Evolutionary conservation across 2,329 filamentous ascomycete genomes (phyloP), one percentile per base, ranked within the genome.

Genomic region (Metarhizium rileyi): DNA sequence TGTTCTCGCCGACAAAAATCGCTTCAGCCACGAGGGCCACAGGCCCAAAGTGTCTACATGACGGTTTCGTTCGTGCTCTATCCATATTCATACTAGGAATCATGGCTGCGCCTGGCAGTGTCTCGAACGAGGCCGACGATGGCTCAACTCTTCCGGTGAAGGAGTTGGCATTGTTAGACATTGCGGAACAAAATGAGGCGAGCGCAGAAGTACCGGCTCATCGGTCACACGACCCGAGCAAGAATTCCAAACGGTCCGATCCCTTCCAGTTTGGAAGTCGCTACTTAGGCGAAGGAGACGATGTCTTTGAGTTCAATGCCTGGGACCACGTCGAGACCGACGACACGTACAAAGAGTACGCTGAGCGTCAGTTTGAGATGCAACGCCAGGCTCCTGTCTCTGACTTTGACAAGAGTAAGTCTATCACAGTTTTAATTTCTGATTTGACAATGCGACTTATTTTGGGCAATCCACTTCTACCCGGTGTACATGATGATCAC

Each of bases 311-410:
- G 66, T 95, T 93, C 80, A 98, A 98, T 68, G 93, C 93, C 35
- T 98, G 93, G 93, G 93, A 98, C 66, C 91, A 98, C 66, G 93
- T 97, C 64, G 85, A 91, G 69, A 90, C 90, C 65, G 91, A 97
- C 70, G 82, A 88, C 59, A 77, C 83, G 38, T 97, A 95, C 75
- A 84, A 85, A 63, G 81, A 86, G 63, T 95, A 93, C 67, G 84
- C 90, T 53, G 82, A 90, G 68, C 71, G 83, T 62, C 93, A 97
- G 70, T 91, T 87, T 63, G 79, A 80, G 44, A 86, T 85, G 70
- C 93, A 98, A 71, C 83, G 90, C 56, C 80, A 85, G 60, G 78
- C 86, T 53, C 91, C 90, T 50, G 93, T 96, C 46, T 90, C 85
- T 41, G 90, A 95, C 54, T 96, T 94, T 74, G 90, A 98, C 68